A percentile compares a stretch with the other conserved stretches of the same genome.
Conservation (phyloP, 106 monocot genomes). For the Amphibolis antarctica region DNA sequence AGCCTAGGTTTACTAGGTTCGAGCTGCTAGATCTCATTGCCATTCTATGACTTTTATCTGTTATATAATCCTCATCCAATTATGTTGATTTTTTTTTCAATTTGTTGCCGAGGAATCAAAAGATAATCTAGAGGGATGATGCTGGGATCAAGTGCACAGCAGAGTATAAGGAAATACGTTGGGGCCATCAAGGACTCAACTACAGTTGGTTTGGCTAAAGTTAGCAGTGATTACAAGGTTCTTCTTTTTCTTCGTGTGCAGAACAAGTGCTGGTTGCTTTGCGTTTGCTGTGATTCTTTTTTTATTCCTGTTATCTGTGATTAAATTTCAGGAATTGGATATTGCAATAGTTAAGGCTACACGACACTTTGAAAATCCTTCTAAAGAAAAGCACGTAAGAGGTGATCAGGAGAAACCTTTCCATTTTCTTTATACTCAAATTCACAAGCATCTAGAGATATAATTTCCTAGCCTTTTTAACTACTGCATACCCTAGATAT, state of each 20-base stretch:
- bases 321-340: constrained; percentile 20
- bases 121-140: constrained; percentile 17
- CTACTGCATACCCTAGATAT: no score
- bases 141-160: constrained; percentile 45
- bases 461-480: no score
- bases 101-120: no score
- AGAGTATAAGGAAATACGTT: constrained; percentile 68
- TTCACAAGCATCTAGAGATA: no score
- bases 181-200: constrained; percentile 92
- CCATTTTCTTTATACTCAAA: background rate
- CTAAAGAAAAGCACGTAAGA: constrained; percentile 21
- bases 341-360: constrained; percentile 30
- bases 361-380: constrained; percentile 13
- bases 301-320: background rate
- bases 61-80: no score
- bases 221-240: constrained; percentile 94
- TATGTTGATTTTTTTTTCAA: no score
- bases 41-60: no score
- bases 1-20: no score
- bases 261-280: no score
- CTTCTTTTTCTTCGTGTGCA: no score
- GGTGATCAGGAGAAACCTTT: constrained; percentile 3
- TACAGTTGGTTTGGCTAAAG: constrained; percentile 79
- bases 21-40: no score
- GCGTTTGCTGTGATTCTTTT: background rate